Evolutionary conservation across 106 monocot species (phyloP), one percentile per base, ranked within the genome.

Genomic region (Narthecium ossifragum): DNA sequence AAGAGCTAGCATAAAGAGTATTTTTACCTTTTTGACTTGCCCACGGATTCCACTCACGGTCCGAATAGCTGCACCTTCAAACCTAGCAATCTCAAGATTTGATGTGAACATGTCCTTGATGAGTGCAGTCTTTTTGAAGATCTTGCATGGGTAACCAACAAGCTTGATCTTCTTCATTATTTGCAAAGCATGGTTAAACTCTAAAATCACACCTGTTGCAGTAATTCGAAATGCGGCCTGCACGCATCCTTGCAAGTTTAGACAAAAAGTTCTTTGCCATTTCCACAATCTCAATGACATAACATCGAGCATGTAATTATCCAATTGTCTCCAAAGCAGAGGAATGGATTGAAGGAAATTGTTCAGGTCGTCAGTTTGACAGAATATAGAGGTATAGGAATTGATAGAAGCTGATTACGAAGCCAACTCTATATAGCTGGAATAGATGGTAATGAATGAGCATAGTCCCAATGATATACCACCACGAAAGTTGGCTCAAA

Each of bases 141-240:
- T 98, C 63, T 88, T 98, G 72, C 75, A 82, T 22, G 98, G 98
- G 51, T 77, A 64, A 33, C 98, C 91, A 43, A 82, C 84, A 41
- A 98, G 83, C 73, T 98, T 98, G 68, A 91, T 81, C 66, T 98
- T 98, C 66, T 98, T 98, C 90, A 87, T 75, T 57, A 98, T 82
- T 33, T 66, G 72, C 22, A 79, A 63, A 57, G 81, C 81, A 79
- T 98, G 90, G 67, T 91, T 91, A 34, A 87, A 98, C 69, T 98
- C 84, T 46, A 79, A 69, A 1, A 89, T 65, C 38, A 68, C 65
- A 20, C 80, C 88, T 31, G 80, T 78, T 28, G 80, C 88, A 17
- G 71, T 78, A 55, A 89, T 80, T 31, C 80, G 67, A 51, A 84
- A 90, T 55, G 65, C 38, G 46, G 67, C 70, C 96, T 78, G 80